phyloP scores from a whole-genome alignment of 257 asterid species.

The Schizonepeta tenuifolia region DNA sequence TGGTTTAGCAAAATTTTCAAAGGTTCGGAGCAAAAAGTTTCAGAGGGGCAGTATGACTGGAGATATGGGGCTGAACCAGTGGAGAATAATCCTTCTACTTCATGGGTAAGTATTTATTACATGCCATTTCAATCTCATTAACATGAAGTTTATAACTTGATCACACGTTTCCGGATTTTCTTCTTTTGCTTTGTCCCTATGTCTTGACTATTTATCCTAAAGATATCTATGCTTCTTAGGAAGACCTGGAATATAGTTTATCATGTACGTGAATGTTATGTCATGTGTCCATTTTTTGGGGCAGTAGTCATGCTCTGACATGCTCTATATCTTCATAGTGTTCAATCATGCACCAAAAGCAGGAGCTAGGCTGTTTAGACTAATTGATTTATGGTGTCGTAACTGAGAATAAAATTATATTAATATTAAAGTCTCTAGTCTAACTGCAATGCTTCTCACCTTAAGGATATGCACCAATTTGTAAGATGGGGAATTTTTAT shows the following conservation, averaged over 20 bases:
- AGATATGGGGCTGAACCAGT: conserved; percentile 59
- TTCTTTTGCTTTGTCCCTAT: background rate
- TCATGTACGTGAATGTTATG: background rate
- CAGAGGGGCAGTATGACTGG: conserved; percentile 68
- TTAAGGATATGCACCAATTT: conserved; percentile 4
- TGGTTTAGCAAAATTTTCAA: conserved; percentile 87
- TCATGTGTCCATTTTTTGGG: background rate
- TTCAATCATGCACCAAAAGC: background rate
- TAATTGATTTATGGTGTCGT: background rate
- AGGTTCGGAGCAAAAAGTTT: conserved; percentile 66
- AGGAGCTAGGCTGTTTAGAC: background rate
- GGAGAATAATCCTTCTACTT: conserved; percentile 66
- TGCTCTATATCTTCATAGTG: conserved; percentile 9
- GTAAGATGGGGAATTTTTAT: conserved; percentile 3
- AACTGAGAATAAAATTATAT: background rate
- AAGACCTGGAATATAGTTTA: background rate
- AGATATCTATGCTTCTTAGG: background rate
- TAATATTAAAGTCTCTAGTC: conserved; percentile 1
- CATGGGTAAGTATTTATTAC: conserved; percentile 52
- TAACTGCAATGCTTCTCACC: background rate
- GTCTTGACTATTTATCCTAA: conserved; percentile 2
- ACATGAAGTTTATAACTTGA: conserved; percentile 10
- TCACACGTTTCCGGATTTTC: background rate
- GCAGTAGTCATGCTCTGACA: conserved; percentile 5
- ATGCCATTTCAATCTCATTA: background rate